phyloP scores from a whole-genome alignment of 164 flowering plant species.

The Vitis labrusca region DNA sequence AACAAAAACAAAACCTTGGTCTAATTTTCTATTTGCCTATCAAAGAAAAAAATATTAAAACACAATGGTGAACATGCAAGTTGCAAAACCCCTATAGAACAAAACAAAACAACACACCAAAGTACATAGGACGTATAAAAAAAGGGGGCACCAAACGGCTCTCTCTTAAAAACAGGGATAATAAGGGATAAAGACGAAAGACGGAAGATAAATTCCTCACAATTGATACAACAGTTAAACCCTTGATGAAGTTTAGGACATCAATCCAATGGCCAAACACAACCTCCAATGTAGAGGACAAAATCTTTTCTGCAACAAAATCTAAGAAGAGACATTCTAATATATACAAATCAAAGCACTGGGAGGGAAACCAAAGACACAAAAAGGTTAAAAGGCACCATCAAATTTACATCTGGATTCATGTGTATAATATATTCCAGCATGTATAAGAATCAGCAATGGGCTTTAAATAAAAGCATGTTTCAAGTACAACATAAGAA shows the following conservation, averaged over 20 bases:
- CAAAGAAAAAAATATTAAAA: too few relatives aligned
- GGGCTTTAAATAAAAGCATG: too few relatives aligned
- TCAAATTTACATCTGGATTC: neutral
- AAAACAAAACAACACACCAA: neutral
- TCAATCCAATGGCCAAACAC: conserved; percentile 97
- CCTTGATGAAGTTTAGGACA: conserved; percentile 59
- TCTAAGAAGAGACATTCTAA: neutral
- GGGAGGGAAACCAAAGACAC: neutral
- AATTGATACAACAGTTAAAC: conserved; percentile 32
- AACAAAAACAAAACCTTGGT: too few relatives aligned
- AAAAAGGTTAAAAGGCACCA: neutral
- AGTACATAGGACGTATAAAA: neutral
- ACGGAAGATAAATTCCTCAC: conserved; percentile 57
- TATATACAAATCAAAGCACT: neutral
- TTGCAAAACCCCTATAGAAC: too few relatives aligned
- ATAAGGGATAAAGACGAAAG: neutral
- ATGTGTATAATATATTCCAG: neutral
- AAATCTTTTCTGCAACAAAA: conserved; percentile 71
- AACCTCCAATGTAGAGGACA: conserved; percentile 84
- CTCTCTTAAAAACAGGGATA: neutral
- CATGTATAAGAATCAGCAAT: too few relatives aligned
- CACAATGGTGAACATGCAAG: too few relatives aligned
- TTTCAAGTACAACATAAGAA: neutral
- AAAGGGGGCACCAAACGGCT: neutral
- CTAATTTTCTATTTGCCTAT: too few relatives aligned